Conservation (phyloP, 495 filamentous ascomycete species). For the Cercophora sp. region DNA sequence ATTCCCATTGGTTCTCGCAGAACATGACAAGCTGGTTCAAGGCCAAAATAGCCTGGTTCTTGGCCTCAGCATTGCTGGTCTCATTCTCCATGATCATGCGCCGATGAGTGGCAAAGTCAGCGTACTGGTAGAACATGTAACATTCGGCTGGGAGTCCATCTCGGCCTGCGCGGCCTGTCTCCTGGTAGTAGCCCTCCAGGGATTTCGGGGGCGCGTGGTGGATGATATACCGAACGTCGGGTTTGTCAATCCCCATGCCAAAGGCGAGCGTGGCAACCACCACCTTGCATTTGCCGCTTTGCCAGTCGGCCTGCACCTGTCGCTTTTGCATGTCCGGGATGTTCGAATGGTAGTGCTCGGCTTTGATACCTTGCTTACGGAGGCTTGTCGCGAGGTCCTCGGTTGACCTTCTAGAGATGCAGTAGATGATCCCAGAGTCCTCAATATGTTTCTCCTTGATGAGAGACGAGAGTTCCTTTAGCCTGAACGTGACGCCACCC, state of each 20-base stretch:
- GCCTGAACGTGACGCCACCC: slow-evolving; percentile 45
- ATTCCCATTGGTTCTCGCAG: slow-evolving; percentile 83
- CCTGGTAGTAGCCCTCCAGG: slow-evolving; percentile 97
- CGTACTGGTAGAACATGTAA: slow-evolving; percentile 81
- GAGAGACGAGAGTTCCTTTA: slow-evolving; percentile 63
- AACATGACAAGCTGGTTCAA: slow-evolving; percentile 76
- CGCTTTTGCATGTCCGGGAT: slow-evolving; percentile 62
- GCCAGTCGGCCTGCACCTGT: slow-evolving; percentile 74
- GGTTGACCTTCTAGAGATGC: slow-evolving; percentile 76
- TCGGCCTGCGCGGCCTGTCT: slow-evolving; percentile 89
- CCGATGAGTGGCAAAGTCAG: slow-evolving; percentile 58
- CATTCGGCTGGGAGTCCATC: slow-evolving; percentile 86
- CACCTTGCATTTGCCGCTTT: slow-evolving; percentile 70
- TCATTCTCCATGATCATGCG: slow-evolving; percentile 69
- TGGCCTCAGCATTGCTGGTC: slow-evolving; percentile 70
- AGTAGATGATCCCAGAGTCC: slow-evolving; percentile 92
- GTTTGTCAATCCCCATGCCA: slow-evolving; percentile 98
- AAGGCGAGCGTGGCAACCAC: slow-evolving; percentile 99
- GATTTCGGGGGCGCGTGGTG: slow-evolving; percentile 90
- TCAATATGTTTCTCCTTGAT: slow-evolving; percentile 63
- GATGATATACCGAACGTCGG: slow-evolving; percentile 91
- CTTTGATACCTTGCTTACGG: slow-evolving; percentile 56
- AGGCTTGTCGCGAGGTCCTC: slow-evolving; percentile 74
- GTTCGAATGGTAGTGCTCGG: slow-evolving; percentile 81
- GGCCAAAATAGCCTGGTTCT: slow-evolving; percentile 78